Conservation (phyloP, 345 rosid species). For the Dimocarpus longan region DNA sequence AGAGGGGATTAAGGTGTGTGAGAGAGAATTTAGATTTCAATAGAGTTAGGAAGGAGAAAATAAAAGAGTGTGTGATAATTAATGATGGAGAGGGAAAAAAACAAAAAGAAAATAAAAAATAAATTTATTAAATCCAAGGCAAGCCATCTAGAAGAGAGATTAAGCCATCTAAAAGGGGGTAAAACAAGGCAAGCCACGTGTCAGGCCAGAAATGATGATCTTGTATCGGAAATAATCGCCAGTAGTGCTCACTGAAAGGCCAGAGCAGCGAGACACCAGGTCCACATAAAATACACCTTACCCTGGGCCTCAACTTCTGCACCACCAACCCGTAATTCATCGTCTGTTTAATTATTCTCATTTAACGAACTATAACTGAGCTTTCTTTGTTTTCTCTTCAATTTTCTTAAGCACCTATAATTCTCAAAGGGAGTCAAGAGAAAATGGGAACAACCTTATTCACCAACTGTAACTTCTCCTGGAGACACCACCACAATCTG, state of each 20-base stretch:
- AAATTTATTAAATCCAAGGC: too few relatives aligned
- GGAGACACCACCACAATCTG: constrained; percentile 28
- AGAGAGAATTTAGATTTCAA: too few relatives aligned
- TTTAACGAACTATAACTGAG: background rate
- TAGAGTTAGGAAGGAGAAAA: too few relatives aligned
- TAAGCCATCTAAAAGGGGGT: too few relatives aligned
- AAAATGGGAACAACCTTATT: constrained; percentile 45
- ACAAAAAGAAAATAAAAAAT: too few relatives aligned
- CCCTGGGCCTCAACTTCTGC: background rate
- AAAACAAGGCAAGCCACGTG: constrained; percentile 12
- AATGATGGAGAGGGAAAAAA: too few relatives aligned
- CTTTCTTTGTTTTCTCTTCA: background rate
- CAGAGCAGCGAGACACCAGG: constrained; percentile 3
- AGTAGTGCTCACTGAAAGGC: background rate
- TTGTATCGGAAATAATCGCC: constrained; percentile 11
- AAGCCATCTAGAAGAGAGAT: too few relatives aligned
- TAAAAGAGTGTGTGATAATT: too few relatives aligned
- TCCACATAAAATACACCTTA: constrained; percentile 23
- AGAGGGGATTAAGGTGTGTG: too few relatives aligned
- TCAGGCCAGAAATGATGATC: background rate
- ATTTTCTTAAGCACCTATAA: background rate
- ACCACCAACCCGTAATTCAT: background rate
- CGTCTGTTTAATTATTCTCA: background rate
- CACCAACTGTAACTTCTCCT: constrained; percentile 38
- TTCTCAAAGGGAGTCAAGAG: background rate